Base-by-base conservation (phyloP, 805 yeast genomes). In the Saturnispora silvae region DNA sequence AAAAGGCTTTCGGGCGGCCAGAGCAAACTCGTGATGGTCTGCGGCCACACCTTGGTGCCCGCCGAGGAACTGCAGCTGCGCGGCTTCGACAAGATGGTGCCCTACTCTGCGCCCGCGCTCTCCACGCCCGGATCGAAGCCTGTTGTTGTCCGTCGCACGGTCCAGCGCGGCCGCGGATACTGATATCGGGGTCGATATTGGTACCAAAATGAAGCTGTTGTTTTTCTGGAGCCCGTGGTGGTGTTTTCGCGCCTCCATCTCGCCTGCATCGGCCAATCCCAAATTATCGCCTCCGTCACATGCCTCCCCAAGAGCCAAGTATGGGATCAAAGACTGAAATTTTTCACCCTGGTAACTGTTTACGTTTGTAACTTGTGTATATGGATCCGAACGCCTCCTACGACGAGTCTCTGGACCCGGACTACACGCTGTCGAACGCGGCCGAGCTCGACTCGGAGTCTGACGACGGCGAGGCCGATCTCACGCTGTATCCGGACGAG, bases 21-120 rank as follows among this genome's bases (percentile, higher is more conserved):
- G 1, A 47, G 50, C 43, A 42, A 60, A 44, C 10, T 58, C 37
- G 43, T 81, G 0, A 38, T 82, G 2, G 64, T 72, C 1, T 68
- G 80, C 43, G 86, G 84, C 1, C 69, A 73, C 31, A 72, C 81
- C 1, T 83, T 77, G 34, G 56, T 79, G 2, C 92, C 95, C 0
- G 51, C 68, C 1, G 63, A 61, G 43, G 66, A 63, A 40, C 40
- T 59, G 1, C 43, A 35, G 29, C 33, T 22, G 28, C 24, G 16
- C 5, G 14, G 28, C 13, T 34, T 41, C 41, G 9, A 37, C 24
- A 14, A 29, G 39, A 2, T 45, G 38, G 30, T 40, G 6, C 71
- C 72, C 0, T 66, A 66, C 47, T 57, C 64, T 6, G 60, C 63
- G 13, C 63, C 64, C 38, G 64, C 59, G 25, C 33, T 41, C 25